Base-by-base conservation (phyloP, 441 rosid genomes). In the Adansonia rubrostipa region DNA sequence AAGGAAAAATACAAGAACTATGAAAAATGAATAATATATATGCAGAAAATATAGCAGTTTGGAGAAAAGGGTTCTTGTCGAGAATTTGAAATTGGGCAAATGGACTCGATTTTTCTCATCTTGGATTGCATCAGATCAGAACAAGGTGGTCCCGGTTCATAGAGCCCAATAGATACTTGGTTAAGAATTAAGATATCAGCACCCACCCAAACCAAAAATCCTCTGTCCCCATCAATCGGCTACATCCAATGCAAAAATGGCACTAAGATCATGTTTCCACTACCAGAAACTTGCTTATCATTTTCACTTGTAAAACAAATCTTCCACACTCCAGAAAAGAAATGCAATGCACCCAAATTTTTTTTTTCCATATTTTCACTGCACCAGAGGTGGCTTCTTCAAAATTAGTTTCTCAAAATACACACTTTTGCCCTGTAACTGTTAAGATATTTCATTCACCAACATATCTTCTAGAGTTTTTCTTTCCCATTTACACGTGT, bases 301-400 rank as follows among this genome's bases (percentile, higher is more conserved):
- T 54, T 54, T 20, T 54, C 6, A 1, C 6, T 22, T 22, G 13
- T 20, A 20, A 40, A 74, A 44, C 47, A 20, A 22, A 48, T 17
- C 71, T 63, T 44, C 76, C 42, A 42, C 11, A 20, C 45, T 15
- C 51, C 20, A 51, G 8, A 17, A 62, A 19, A 28, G 54, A 50
- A 33, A 33, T 33, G 48, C 19, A 63, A 62, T 10, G 70, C 54
- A 47, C 24, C 69, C 48, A 47, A 47, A 3, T 3, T 33, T 33
- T 33, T 28, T 33, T 33, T 9, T 74, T 47, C 68, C 69, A 45
- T 74, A 40, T 57, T 58, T 71, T 60, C 10, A 45, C 22, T 45
- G 51, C 40, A 74, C 77, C 68, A 42, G 19, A 8, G 28, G 5
- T 58, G 33, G 66, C 68, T 74, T 45, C 47, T 15, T 64, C 70